A percentile compares a stretch with the other conserved stretches of the same genome.
Evolutionary conservation across 768 basidiomycete genomes (phyloP).

Genomic region (Favolaschia claudopus): DNA sequence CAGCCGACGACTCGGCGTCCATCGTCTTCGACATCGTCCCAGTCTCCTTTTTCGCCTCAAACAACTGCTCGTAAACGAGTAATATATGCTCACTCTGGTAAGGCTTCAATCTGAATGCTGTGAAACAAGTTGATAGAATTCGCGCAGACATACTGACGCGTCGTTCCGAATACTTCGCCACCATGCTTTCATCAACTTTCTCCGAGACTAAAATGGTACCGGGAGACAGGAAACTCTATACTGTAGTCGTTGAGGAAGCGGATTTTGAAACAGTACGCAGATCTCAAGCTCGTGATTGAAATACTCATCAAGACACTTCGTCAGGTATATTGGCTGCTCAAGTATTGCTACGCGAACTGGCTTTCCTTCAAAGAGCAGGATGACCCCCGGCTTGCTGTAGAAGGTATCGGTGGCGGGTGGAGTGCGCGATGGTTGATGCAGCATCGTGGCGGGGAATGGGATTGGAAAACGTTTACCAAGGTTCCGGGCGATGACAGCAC

Average conservation of each 20-base stretch:
- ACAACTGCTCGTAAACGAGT: slow-evolving; percentile 72
- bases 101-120: not conserved
- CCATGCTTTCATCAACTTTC: slow-evolving; percentile 76
- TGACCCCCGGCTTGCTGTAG: slow-evolving; percentile 71
- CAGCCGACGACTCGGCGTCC: slow-evolving; percentile 43
- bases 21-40: slow-evolving; percentile 51
- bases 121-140: too few relatives aligned
- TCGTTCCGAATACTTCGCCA: slow-evolving; percentile 82
- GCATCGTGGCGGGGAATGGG: slow-evolving; percentile 68
- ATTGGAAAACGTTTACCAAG: slow-evolving; percentile 70
- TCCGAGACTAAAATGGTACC: slow-evolving; percentile 56
- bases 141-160: slow-evolving; percentile 70
- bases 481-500: slow-evolving; percentile 43
- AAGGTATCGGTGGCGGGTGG: slow-evolving; percentile 73
- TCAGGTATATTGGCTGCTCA: slow-evolving; percentile 75
- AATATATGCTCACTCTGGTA: slow-evolving; percentile 77
- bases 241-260: slow-evolving; percentile 78
- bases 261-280: slow-evolving; percentile 64
- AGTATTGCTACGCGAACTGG: slow-evolving; percentile 81
- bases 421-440: slow-evolving; percentile 62
- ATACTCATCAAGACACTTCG: slow-evolving; percentile 34
- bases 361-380: slow-evolving; percentile 73
- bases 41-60: slow-evolving; percentile 49
- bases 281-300: not conserved
- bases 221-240: slow-evolving; percentile 66